Percentiles rank a stretch among this genome's conserved stretches.
Conservation (phyloP, 305 asterid genomes). For the Striga hermonthica region DNA sequence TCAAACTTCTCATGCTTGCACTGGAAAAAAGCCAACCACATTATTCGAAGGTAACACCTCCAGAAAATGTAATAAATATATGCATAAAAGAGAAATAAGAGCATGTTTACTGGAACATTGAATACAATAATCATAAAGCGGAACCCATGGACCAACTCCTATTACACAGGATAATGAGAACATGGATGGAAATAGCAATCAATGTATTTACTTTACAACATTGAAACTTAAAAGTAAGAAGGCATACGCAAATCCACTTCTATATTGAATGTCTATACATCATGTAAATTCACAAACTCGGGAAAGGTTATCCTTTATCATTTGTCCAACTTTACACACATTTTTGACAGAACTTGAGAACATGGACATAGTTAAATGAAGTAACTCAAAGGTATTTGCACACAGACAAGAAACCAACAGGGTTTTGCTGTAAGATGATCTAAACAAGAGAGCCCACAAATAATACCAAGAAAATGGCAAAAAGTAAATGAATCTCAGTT, state of each 20-base stretch:
- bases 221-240: not conserved
- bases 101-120: conserved; percentile 10
- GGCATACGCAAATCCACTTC: conserved; percentile 5
- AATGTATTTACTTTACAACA: not conserved
- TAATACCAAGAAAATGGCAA: not conserved
- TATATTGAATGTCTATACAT: conserved; percentile 5
- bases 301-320: not conserved
- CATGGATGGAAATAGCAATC: not conserved
- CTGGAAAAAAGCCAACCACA: conserved; percentile 41
- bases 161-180: not conserved
- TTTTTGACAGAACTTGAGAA: conserved; percentile 22
- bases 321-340: conserved; percentile 17
- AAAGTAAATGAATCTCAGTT: conserved; percentile 26
- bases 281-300: conserved; percentile 14
- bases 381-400: conserved; percentile 16
- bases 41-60: conserved; percentile 26
- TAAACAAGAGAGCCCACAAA: not conserved
- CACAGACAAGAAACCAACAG: conserved; percentile 1
- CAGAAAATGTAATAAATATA: conserved; percentile 22
- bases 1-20: conserved; percentile 68
- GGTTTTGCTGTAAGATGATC: conserved; percentile 14
- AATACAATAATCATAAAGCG: not conserved
- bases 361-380: conserved; percentile 14
- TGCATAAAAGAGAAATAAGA: conserved; percentile 25
- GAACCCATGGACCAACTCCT: conserved; percentile 14